Evolutionary conservation across 352 stramenopile genomes (phyloP).

Genomic region (Phytophthora boehmeriae): DNA sequence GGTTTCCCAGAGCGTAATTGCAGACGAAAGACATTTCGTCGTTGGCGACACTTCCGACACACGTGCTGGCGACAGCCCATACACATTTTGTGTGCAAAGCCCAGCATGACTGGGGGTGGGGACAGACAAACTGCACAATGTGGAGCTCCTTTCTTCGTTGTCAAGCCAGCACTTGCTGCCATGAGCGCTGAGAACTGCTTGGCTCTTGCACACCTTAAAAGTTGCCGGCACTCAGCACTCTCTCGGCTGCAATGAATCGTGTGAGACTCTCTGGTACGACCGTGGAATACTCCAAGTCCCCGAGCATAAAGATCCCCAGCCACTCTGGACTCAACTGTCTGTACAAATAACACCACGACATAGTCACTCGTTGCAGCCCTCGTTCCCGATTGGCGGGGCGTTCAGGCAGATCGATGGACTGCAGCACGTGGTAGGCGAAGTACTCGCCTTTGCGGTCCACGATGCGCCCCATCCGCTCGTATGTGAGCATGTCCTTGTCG

Average conservation of each 20-base stretch:
- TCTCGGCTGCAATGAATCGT: constrained; percentile 45
- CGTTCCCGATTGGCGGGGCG: constrained; percentile 44
- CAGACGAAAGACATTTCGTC: constrained; percentile 54
- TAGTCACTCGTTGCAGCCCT: constrained; percentile 38
- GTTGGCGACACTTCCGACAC: constrained; percentile 50
- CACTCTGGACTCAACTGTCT: constrained; percentile 54
- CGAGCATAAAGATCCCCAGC: constrained; percentile 61
- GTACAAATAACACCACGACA: constrained; percentile 67
- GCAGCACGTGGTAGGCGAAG: constrained; percentile 65
- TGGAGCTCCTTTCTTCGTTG: constrained; percentile 24
- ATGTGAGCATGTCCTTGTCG: constrained; percentile 60
- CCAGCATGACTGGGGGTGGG: constrained; percentile 37
- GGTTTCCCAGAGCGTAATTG: constrained; percentile 49
- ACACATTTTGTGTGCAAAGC: constrained; percentile 43
- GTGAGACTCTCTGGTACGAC: constrained; percentile 18
- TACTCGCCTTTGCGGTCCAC: constrained; percentile 49
- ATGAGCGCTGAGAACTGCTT: constrained; percentile 60
- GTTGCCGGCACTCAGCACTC: constrained; percentile 52
- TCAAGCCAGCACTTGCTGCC: constrained; percentile 19
- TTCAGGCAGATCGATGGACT: constrained; percentile 61
- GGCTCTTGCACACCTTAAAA: constrained; percentile 46
- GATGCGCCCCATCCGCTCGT: constrained; percentile 69
- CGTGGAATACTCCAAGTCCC: constrained; percentile 44
- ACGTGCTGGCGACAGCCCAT: constrained; percentile 52
- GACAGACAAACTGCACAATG: constrained; percentile 54